Percentiles rank a stretch among this genome's conserved stretches.
These are phyloP conservation scores for Murraya koenigii DNA, from an alignment of 345 rosid genomes.

Conservation along the genomic window DNA sequence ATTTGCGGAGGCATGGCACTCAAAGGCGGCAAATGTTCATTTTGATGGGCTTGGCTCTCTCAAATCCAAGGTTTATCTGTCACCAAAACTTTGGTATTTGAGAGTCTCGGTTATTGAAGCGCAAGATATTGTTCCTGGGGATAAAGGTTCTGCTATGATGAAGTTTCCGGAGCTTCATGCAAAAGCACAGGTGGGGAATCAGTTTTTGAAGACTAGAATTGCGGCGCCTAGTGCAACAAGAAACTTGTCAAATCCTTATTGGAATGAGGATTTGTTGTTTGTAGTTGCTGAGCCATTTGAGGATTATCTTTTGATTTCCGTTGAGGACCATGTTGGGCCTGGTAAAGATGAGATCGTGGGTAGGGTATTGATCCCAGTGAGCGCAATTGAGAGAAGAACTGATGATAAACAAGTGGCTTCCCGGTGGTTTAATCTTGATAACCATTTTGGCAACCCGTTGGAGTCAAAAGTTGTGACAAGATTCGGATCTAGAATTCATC, in stretches of 20 bases:
- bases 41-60: conserved; percentile 54
- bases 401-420: conserved; percentile 55
- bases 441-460: conserved; percentile 28
- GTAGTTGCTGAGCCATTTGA: conserved; percentile 77
- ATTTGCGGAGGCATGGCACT: conserved; percentile 75
- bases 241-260: conserved; percentile 56
- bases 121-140: conserved; percentile 54
- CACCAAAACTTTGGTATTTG: conserved; percentile 75
- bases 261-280: conserved; percentile 73
- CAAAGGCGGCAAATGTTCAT: conserved; percentile 64
- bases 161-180: conserved; percentile 53
- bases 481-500: conserved; percentile 62
- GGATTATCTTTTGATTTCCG: conserved; percentile 47
- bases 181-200: conserved; percentile 64
- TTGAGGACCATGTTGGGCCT: conserved; percentile 54
- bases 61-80: conserved; percentile 68
- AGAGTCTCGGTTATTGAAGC: conserved; percentile 66
- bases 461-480: conserved; percentile 34
- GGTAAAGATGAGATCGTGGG: conserved; percentile 56
- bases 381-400: conserved; percentile 39
- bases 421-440: conserved; percentile 68
- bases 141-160: conserved; percentile 40
- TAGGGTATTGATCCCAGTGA: conserved; percentile 47
- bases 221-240: conserved; percentile 34
- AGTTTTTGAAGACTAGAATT: conserved; percentile 49